Conservation (phyloP, 495 filamentous ascomycete species). For the Cairneyella variabilis region DNA sequence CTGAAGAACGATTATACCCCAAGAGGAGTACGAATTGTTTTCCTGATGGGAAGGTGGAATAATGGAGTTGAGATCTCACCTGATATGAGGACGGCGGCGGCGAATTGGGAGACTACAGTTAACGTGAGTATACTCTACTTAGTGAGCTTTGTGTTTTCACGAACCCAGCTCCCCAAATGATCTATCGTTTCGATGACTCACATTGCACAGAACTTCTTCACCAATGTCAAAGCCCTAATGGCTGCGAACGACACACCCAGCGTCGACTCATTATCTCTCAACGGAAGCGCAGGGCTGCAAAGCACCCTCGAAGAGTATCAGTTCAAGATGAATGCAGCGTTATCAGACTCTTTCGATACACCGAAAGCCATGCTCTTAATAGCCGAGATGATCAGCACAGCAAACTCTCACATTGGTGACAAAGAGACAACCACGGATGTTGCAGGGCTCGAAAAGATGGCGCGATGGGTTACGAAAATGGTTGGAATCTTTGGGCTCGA, state of each 20-base stretch:
- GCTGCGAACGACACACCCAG: constrained; percentile 34
- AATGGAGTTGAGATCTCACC: constrained; percentile 88
- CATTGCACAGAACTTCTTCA: constrained; percentile 74
- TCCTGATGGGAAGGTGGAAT: constrained; percentile 84
- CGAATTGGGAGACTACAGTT: constrained; percentile 75
- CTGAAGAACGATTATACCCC: constrained; percentile 73
- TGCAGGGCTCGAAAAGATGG: constrained; percentile 54
- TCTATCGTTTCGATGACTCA: constrained; percentile 13
- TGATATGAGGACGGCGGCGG: constrained; percentile 68
- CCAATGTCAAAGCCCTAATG: constrained; percentile 63
- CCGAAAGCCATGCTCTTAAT: constrained; percentile 70
- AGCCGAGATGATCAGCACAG: constrained; percentile 66
- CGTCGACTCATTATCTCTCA: constrained; percentile 6
- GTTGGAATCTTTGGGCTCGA: constrained; percentile 86
- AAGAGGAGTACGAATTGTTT: constrained; percentile 77
- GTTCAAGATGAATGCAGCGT: constrained; percentile 56
- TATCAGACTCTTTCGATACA: constrained; percentile 91
- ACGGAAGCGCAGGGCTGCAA: constrained; percentile 24
- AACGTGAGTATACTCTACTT: constrained; percentile 49
- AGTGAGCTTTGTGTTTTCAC: too few species aligned
- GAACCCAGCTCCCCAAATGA: too few species aligned
- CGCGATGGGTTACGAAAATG: constrained; percentile 78
- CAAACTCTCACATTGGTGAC: constrained; percentile 65
- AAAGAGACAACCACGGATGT: constrained; percentile 45
- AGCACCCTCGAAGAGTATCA: constrained; percentile 59